Conservation (phyloP, 805 yeast species). For the Candida bentonensis region DNA sequence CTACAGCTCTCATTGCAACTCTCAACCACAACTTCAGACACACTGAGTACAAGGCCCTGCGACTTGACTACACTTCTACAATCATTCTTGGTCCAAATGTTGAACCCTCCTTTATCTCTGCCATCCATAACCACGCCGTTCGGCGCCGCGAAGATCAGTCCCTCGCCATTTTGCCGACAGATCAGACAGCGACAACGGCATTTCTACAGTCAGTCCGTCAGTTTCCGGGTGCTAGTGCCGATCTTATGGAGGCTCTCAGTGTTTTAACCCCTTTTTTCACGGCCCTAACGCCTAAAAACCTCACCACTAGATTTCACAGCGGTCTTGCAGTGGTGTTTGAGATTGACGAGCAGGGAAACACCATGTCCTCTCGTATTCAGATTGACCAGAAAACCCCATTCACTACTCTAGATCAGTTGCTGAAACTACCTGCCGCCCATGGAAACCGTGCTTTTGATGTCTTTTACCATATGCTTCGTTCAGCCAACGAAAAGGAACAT, state of each 20-base stretch:
- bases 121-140: slow-evolving; percentile 26
- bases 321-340: slow-evolving; percentile 20
- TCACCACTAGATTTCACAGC: slow-evolving; percentile 21
- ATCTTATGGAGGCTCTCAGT: slow-evolving; percentile 21
- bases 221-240: slow-evolving; percentile 23
- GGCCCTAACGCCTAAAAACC: slow-evolving; percentile 22
- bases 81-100: slow-evolving; percentile 18
- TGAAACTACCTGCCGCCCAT: slow-evolving; percentile 13
- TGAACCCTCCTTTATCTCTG: slow-evolving; percentile 20
- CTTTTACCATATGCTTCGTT: slow-evolving; percentile 22
- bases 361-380: slow-evolving; percentile 19
- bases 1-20: slow-evolving; percentile 21
- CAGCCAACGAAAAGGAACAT: slow-evolving; percentile 18
- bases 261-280: slow-evolving; percentile 26
- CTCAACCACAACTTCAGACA: slow-evolving; percentile 20
- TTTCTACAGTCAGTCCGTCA: slow-evolving; percentile 17
- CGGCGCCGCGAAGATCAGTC: slow-evolving; percentile 27
- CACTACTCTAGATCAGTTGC: slow-evolving; percentile 18
- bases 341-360: slow-evolving; percentile 19
- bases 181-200: slow-evolving; percentile 19
- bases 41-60: slow-evolving; percentile 12
- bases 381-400: slow-evolving; percentile 18
- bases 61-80: slow-evolving; percentile 20
- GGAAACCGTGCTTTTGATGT: slow-evolving; percentile 23
- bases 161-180: slow-evolving; percentile 20